These are phyloP conservation scores for Mycena venus DNA, from an alignment of 768 basidiomycete genomes.

Conservation along the genomic window DNA sequence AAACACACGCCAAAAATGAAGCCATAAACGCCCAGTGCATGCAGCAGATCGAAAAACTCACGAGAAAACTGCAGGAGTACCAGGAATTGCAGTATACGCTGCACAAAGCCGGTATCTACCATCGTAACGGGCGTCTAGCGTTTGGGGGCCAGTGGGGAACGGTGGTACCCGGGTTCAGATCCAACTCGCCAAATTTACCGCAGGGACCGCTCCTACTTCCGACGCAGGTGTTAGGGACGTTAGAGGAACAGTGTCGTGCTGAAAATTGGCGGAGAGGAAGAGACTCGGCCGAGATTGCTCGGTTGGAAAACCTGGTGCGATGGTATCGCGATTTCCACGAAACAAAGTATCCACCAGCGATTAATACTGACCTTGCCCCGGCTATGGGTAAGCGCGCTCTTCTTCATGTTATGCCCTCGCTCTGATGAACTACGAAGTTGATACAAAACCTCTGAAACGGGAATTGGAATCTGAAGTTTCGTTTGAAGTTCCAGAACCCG, in stretches of 20 bases:
- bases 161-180: background rate
- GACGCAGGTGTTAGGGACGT: background rate
- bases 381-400: background rate
- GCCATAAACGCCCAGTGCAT: background rate
- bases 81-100: background rate
- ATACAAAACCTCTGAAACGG: background rate
- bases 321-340: background rate
- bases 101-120: slow-evolving; percentile 7
- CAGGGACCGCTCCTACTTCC: slow-evolving; percentile 2
- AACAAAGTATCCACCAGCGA: background rate
- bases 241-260: background rate
- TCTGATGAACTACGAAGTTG: background rate
- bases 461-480: background rate
- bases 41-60: background rate
- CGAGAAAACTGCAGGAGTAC: background rate
- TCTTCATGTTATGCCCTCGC: background rate
- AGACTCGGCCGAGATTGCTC: background rate
- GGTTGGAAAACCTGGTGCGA: background rate
- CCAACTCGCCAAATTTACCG: background rate
- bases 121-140: slow-evolving; percentile 10
- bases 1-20: background rate
- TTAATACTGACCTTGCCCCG: background rate
- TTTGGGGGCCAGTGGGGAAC: slow-evolving; percentile 20
- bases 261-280: background rate
- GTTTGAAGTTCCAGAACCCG: background rate